Base-by-base conservation (phyloP, 495 filamentous ascomycete species). In the Cercophora scortea region DNA sequence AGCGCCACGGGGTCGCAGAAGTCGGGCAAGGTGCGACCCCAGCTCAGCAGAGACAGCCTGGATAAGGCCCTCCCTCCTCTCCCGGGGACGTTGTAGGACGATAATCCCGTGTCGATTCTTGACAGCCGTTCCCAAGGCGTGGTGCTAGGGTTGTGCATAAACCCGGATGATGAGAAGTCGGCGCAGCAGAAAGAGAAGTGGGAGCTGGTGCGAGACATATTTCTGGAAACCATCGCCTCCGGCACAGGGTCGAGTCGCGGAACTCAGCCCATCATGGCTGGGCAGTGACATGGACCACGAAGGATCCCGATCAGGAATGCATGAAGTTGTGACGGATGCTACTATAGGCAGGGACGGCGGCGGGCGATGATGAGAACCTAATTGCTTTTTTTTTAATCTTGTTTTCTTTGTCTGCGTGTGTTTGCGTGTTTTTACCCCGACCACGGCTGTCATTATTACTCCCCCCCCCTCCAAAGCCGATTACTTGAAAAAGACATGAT, bases 61-160 rank as follows among this genome's bases (percentile, higher is more conserved):
- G 78, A 82, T 34, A 83, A 84, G 61, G 77, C 74, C 7, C 54
- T 84, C 8, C 80, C 81, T 10, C 74, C 79, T 7, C 58, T 80
- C 12, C 80, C 81, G 19, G 42, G 42, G 33, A 49, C 55, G 33
- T 59, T 55, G 42, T 66, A 68, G 61, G 36, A 47, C 42, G 62
- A 54, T 18, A 39, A 43, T 11, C 17, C 12, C 15, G 35, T 15
- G 48, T n/a, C 34, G 17, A 49, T 15, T 17, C 16, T 32, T 15
- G 12, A 33, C 25, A 12, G 12, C 25, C 25, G 2, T 32, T 25
- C 25, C 32, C 25, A 32, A 15, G 44, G 7, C 34, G 32, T 35
- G 7, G 9, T 9, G 11, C 11, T 12, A 13, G 8, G 13, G 25
- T 12, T 33, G 35, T 12, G 12, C 41, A 42, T 8, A 42, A 35